phyloP scores from a whole-genome alignment of 306 rosid genomes.

The Begonia masoniana region DNA sequence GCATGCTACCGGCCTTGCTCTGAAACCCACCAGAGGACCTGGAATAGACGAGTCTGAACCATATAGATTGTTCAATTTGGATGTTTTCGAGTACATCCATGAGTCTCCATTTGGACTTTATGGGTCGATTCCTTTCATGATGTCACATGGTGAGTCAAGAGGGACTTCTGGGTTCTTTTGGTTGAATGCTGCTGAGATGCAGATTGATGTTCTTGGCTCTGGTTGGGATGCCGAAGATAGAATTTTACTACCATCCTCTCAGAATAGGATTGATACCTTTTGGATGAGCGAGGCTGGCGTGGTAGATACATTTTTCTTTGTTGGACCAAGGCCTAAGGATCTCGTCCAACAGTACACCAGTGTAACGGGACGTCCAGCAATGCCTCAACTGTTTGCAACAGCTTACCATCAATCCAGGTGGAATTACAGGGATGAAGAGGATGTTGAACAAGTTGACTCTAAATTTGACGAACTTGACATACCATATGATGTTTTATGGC shows the following conservation, averaged over 20 bases:
- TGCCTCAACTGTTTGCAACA: conserved; percentile 78
- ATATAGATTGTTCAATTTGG: conserved; percentile 72
- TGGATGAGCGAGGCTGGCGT: conserved; percentile 98
- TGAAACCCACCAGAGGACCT: conserved; percentile 82
- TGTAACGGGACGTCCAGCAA: conserved; percentile 62
- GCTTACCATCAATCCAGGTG: conserved; percentile 94
- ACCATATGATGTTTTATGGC: conserved; percentile 97
- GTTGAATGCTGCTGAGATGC: conserved; percentile 97
- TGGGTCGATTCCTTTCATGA: conserved; percentile 85
- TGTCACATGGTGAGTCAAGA: conserved; percentile 62
- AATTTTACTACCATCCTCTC: conserved; percentile 52
- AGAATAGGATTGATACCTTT: conserved; percentile 55
- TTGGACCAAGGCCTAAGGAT: conserved; percentile 83
- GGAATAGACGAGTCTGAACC: conserved; percentile 75
- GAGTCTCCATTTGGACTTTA: conserved; percentile 88
- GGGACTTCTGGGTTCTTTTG: conserved; percentile 84
- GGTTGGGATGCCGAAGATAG: conserved; percentile 82
- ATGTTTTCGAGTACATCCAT: conserved; percentile 72
- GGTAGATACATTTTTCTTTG: conserved; percentile 69
- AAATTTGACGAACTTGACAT: conserved; percentile 81
- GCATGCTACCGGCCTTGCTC: conserved; percentile 57
- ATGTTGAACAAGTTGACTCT: conserved; percentile 76
- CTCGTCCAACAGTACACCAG: conserved; percentile 61
- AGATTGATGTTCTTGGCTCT: conserved; percentile 72
- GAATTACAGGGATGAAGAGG: conserved; percentile 96